Conservation (phyloP, 2,329 filamentous ascomycete genomes). For the Tolypocladium tropicale region DNA sequence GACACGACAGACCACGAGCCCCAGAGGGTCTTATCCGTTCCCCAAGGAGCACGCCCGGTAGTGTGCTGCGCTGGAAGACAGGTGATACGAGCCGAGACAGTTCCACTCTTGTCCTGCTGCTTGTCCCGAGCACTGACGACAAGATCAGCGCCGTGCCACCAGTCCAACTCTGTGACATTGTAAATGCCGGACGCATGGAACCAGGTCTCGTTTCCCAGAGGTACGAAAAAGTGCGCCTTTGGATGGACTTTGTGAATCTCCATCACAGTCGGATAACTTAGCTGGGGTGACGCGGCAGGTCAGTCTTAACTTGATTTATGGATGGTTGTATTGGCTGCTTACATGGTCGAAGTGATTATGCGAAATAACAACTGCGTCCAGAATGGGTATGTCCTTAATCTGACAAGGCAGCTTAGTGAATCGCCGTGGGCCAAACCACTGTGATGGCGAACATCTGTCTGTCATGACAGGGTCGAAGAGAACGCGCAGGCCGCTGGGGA, state of each 20-base stretch:
- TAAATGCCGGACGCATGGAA: conserved; percentile 55
- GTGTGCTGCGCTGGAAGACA: conserved; percentile 75
- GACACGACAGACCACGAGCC: conserved; percentile 60
- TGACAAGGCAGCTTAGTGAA: conserved; percentile 65
- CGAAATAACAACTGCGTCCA: conserved; percentile 64
- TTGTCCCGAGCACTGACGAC: conserved; percentile 27
- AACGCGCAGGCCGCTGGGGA: conserved; percentile 66
- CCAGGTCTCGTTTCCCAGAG: conserved; percentile 67
- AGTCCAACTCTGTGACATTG: conserved; percentile 75
- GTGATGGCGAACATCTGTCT: conserved; percentile 64
- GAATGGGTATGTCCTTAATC: conserved; percentile 60
- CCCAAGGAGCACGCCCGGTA: conserved; percentile 52
- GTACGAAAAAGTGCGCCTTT: conserved; percentile 70
- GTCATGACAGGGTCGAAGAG: conserved; percentile 85
- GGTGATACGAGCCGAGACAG: conserved; percentile 56
- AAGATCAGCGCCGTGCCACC: conserved; percentile 72
- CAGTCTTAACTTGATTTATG: not conserved
- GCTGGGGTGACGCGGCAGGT: conserved; percentile 8
- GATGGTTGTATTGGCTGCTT: conserved; percentile 19
- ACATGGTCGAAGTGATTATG: conserved; percentile 80
- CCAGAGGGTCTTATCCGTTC: conserved; percentile 67
- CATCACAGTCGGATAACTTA: conserved; percentile 62
- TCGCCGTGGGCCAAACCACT: conserved; percentile 55
- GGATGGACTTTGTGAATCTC: conserved; percentile 58
- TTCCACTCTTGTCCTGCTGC: not conserved